These are phyloP conservation scores for Leccinum variicolor DNA, from an alignment of 768 basidiomycete genomes.

Conservation along the genomic window DNA sequence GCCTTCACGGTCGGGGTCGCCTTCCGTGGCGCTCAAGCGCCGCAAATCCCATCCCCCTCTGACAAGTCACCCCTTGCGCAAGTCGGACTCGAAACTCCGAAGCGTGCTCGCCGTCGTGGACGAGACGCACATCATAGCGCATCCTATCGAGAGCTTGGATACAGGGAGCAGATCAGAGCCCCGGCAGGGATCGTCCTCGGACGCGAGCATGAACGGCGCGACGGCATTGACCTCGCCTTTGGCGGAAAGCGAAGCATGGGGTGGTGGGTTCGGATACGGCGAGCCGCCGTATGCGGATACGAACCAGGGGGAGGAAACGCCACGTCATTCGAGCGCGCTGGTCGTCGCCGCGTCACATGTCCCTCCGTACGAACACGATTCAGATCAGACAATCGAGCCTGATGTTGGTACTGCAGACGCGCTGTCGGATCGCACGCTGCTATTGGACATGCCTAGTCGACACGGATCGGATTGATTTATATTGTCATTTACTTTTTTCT, in stretches of 20 bases:
- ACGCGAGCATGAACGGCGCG: slow-evolving; percentile 25
- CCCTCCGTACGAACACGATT: slow-evolving; percentile 19
- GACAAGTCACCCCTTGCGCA: slow-evolving; percentile 41
- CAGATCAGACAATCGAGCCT: slow-evolving; percentile 15
- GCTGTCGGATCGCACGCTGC: slow-evolving; percentile 28
- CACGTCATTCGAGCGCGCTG: slow-evolving; percentile 38
- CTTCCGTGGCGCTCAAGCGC: slow-evolving; percentile 39
- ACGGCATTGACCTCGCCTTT: slow-evolving; percentile 3
- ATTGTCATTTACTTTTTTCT: not conserved
- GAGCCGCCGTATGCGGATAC: slow-evolving; percentile 33
- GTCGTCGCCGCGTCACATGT: slow-evolving; percentile 17
- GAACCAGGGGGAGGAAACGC: slow-evolving; percentile 41
- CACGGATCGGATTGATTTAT: slow-evolving; percentile 13
- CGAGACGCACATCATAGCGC: slow-evolving; percentile 44
- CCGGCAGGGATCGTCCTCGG: slow-evolving; percentile 23
- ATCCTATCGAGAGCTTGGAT: slow-evolving; percentile 26
- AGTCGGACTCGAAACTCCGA: slow-evolving; percentile 65
- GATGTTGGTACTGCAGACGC: slow-evolving; percentile 15
- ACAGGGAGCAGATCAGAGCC: slow-evolving; percentile 13
- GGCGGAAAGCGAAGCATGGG: slow-evolving; percentile 36
- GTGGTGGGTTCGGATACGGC: slow-evolving; percentile 37
- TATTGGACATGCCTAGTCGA: slow-evolving; percentile 12
- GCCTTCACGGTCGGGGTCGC: slow-evolving; percentile 51
- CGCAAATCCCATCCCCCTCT: slow-evolving; percentile 51
- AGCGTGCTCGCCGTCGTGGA: slow-evolving; percentile 72